Conservation (phyloP, 208 protist species). For the Crithidia thermophila region DNA sequence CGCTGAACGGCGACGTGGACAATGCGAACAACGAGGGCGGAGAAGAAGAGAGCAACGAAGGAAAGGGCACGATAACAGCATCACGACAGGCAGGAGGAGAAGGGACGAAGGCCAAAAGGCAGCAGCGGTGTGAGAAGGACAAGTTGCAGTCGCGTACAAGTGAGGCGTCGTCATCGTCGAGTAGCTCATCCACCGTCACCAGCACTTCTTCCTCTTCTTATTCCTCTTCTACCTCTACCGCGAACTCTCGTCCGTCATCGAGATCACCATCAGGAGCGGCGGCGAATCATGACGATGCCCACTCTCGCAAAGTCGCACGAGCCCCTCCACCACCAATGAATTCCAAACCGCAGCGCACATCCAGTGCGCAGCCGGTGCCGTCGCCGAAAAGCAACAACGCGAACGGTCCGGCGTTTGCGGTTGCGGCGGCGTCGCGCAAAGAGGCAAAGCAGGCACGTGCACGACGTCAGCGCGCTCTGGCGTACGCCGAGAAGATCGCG, state of each 20-base stretch:
- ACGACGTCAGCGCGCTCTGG: slow-evolving; percentile 55
- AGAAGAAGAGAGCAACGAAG: background rate
- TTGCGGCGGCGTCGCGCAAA: slow-evolving; percentile 34
- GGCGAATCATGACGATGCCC: too few species aligned
- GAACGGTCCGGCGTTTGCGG: slow-evolving; percentile 12
- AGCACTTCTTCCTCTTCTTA: background rate
- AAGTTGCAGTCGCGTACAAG: background rate
- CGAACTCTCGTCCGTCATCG: too few species aligned
- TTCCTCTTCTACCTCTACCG: too few species aligned
- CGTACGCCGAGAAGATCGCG: slow-evolving; percentile 50
- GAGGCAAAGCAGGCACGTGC: slow-evolving; percentile 47
- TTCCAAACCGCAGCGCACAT: too few species aligned
- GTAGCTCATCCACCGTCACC: background rate
- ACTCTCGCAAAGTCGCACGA: too few species aligned
- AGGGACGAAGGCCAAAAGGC: background rate
- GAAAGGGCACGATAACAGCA: too few species aligned
- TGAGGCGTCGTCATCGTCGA: background rate
- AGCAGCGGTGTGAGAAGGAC: background rate
- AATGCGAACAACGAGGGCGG: background rate
- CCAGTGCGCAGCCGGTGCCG: too few species aligned
- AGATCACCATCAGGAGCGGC: background rate
- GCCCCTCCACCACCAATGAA: background rate
- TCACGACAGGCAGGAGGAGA: background rate
- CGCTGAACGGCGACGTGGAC: slow-evolving; percentile 5
- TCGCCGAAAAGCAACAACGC: background rate